Base-by-base conservation (phyloP, 2,329 filamentous ascomycete species). In the Gremmenia infestans region DNA sequence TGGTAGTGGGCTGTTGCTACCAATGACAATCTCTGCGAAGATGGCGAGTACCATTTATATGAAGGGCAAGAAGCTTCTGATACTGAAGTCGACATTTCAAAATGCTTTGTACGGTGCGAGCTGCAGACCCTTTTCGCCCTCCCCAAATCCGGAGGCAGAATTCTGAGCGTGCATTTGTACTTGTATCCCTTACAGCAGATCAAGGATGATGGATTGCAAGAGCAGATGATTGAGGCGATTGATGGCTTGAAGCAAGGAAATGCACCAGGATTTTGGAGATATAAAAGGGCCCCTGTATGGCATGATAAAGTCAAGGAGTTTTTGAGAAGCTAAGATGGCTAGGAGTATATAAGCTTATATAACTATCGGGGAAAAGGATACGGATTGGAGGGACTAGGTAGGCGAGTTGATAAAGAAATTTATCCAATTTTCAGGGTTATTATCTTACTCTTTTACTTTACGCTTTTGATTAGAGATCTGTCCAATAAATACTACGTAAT, bases 121-220 rank as follows among this genome's bases (percentile, higher is more conserved):
- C 70, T 81, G 39, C 82, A 86, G 72, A 84, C 80, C 1, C 65
- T 86, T 45, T 81, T 83, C 70, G 74, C 81, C 0, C 64, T 86
- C 36, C 80, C 80, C 2, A 61, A 67, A 51, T 77, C 73, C 0
- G 70, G 72, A 49, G 81, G 79, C 12, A 48, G 85, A 17, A 75
- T 85, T 1, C 85, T 86, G 68, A 74, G 72, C 0, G 81, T 85
- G 65, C 81, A 84, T 69, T 84, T 81, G 19, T 85, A 83, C 67
- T 70, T 75, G 58, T 83, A 85, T 68, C 73, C 74, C 2, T 66
- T 86, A 6, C 62, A 63, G 42, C 72, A 80, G 54, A 68, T 85
- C 49, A 81, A 78, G 63, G 74, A 74, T 3, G 81, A 84, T 54
- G 81, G 81, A 0, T 68, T 63, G 5, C 81, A 76, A 0, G 75